Percentiles rank a stretch among this genome's conserved stretches.
These are phyloP conservation scores for Berkeleyomyces rouxiae DNA, from an alignment of 2,329 filamentous ascomycete species.

Conservation along the genomic window DNA sequence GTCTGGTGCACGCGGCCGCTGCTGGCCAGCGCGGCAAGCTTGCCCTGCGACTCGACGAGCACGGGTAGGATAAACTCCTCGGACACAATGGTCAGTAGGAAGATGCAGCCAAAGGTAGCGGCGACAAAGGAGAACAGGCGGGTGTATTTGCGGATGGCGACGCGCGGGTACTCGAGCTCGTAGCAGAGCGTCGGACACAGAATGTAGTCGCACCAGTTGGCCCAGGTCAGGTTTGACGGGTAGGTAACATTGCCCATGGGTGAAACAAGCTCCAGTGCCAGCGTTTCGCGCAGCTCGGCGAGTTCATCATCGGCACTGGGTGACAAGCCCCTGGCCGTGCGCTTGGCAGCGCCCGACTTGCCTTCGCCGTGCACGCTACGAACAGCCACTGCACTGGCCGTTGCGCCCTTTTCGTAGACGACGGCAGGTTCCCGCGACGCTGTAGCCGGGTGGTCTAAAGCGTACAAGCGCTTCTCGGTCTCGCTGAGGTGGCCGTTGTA, in stretches of 20 bases:
- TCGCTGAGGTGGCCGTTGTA: slow-evolving; percentile 93
- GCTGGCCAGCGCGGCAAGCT: slow-evolving; percentile 22
- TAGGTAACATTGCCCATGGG: slow-evolving; percentile 82
- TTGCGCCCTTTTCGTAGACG: slow-evolving; percentile 45
- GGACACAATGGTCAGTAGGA: slow-evolving; percentile 74
- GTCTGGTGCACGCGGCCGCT: not conserved
- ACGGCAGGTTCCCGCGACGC: slow-evolving; percentile 50
- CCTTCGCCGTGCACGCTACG: not conserved
- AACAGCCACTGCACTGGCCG: slow-evolving; percentile 23
- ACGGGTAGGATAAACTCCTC: slow-evolving; percentile 95
- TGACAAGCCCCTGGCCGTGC: slow-evolving; percentile 13
- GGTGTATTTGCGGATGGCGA: slow-evolving; percentile 54
- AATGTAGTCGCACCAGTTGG: slow-evolving; percentile 74
- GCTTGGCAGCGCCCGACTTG: slow-evolving; percentile 15
- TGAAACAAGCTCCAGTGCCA: slow-evolving; percentile 81
- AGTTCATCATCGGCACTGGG: slow-evolving; percentile 33
- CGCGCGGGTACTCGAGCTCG: slow-evolving; percentile 88
- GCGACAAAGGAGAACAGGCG: slow-evolving; percentile 71
- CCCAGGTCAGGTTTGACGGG: slow-evolving; percentile 67
- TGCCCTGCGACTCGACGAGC: slow-evolving; percentile 49
- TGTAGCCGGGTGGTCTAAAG: slow-evolving; percentile 61
- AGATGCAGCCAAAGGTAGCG: slow-evolving; percentile 91
- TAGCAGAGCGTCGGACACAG: slow-evolving; percentile 94
- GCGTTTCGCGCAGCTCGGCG: slow-evolving; percentile 59
- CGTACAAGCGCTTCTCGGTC: slow-evolving; percentile 62